A percentile compares a stretch with the other conserved stretches of the same genome.
phyloP scores from a whole-genome alignment of 345 rosid species.

The Gossypium longicalyx region DNA sequence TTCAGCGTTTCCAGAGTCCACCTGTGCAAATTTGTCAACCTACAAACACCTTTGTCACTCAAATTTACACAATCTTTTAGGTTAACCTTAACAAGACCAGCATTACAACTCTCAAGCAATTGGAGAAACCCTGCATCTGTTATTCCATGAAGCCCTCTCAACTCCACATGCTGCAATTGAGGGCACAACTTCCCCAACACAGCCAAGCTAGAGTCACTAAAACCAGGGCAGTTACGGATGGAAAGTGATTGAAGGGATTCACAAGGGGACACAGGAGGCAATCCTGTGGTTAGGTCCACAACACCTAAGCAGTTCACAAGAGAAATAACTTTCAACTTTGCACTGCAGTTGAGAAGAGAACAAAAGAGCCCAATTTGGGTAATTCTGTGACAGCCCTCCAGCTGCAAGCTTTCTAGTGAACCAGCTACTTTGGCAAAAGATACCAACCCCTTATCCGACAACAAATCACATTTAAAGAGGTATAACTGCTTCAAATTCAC shows the following conservation, averaged over 20 bases:
- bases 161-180: conserved; percentile 52
- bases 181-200: conserved; percentile 70
- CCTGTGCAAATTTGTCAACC: conserved; percentile 55
- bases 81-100: conserved; percentile 74
- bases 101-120: conserved; percentile 44
- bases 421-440: conserved; percentile 57
- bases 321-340: conserved; percentile 60
- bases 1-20: conserved; percentile 67
- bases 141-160: conserved; percentile 58
- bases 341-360: conserved; percentile 63
- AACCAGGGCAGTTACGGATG: conserved; percentile 79
- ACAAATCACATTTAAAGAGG: conserved; percentile 46
- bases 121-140: conserved; percentile 75
- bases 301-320: conserved; percentile 69
- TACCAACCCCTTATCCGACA: conserved; percentile 79
- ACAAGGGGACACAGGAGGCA: conserved; percentile 39
- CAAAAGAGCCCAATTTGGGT: conserved; percentile 82
- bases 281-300: conserved; percentile 43
- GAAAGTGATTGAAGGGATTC: conserved; percentile 51
- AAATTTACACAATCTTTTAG: conserved; percentile 62
- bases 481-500: conserved; percentile 62
- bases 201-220: conserved; percentile 62
- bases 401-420: conserved; percentile 68
- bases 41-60: conserved; percentile 55
- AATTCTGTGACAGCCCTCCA: conserved; percentile 94